Evolutionary conservation across 2,329 filamentous ascomycete genomes (phyloP).

Genomic region (Stagonosporopsis rhizophila): DNA sequence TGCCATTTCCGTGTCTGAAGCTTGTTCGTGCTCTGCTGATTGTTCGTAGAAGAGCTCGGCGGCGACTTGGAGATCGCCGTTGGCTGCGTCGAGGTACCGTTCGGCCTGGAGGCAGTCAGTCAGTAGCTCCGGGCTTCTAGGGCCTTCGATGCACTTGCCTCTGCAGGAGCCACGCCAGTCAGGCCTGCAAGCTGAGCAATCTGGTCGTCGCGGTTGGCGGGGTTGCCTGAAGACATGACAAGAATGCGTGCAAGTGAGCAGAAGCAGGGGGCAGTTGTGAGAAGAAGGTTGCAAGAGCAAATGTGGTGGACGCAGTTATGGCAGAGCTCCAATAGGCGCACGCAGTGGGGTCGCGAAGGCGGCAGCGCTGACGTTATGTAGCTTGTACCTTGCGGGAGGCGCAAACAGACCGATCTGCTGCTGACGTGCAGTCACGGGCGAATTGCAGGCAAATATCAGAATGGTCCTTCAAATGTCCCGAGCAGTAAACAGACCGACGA

Average conservation of each 20-base stretch:
- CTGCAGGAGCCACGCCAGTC: slow-evolving; percentile 43
- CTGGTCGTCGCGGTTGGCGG: slow-evolving; percentile 42
- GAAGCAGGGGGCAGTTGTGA: neutral
- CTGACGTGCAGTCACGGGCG: no score
- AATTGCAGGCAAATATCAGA: neutral
- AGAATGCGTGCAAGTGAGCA: neutral
- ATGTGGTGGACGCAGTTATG: slow-evolving; percentile 10
- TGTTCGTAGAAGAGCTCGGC: slow-evolving; percentile 55
- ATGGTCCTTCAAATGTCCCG: neutral
- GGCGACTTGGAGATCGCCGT: slow-evolving; percentile 57
- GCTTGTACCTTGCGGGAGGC: slow-evolving; percentile 5
- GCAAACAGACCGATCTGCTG: neutral
- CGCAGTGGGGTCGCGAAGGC: slow-evolving; percentile 18
- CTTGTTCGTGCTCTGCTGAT: slow-evolving; percentile 29
- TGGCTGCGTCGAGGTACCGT: slow-evolving; percentile 51
- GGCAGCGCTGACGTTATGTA: slow-evolving; percentile 30
- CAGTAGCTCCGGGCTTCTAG: slow-evolving; percentile 32
- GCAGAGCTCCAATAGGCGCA: slow-evolving; percentile 17
- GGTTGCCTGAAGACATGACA: slow-evolving; percentile 43
- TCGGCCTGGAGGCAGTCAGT: slow-evolving; percentile 51
- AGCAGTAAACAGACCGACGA: neutral
- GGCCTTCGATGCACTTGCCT: slow-evolving; percentile 41
- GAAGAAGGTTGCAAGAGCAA: slow-evolving; percentile 1
- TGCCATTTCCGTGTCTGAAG: slow-evolving; percentile 46
- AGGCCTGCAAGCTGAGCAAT: slow-evolving; percentile 47